Conservation (phyloP, 208 protist species). For the Phytomonas sp. region DNA sequence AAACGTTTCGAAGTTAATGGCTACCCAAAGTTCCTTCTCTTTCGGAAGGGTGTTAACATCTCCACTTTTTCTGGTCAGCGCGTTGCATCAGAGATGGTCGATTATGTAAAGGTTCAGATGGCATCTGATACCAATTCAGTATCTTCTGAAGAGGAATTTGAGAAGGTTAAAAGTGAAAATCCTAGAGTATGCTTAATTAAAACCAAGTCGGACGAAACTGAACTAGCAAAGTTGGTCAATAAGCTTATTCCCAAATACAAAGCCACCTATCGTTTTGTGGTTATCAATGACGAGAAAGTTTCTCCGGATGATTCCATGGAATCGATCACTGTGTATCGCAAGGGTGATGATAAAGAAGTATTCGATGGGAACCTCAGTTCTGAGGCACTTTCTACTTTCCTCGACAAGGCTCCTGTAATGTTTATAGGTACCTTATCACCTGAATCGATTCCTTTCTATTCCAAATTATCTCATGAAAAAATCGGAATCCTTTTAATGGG, state of each 20-base stretch:
- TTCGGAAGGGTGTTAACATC: slow-evolving; percentile 60
- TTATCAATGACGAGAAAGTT: slow-evolving; percentile 46
- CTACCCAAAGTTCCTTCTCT: slow-evolving; percentile 78
- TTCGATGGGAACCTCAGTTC: slow-evolving; percentile 25
- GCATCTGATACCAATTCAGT: slow-evolving; percentile 31
- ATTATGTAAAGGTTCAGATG: slow-evolving; percentile 50
- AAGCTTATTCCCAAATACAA: slow-evolving; percentile 29
- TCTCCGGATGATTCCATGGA: slow-evolving; percentile 39
- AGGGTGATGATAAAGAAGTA: slow-evolving; percentile 31
- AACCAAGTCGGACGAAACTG: slow-evolving; percentile 29
- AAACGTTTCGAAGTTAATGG: slow-evolving; percentile 61
- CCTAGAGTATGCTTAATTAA: slow-evolving; percentile 40
- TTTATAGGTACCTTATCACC: slow-evolving; percentile 31
- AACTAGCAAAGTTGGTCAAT: slow-evolving; percentile 21
- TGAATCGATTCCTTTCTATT: background rate
- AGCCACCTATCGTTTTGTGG: slow-evolving; percentile 40
- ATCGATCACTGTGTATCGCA: slow-evolving; percentile 52
- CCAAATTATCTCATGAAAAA: background rate
- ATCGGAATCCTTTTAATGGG: slow-evolving; percentile 17
- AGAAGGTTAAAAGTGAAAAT: slow-evolving; percentile 49
- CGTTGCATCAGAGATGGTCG: slow-evolving; percentile 38
- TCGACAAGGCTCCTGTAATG: slow-evolving; percentile 32
- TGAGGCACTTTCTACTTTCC: slow-evolving; percentile 46
- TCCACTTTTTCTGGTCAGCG: slow-evolving; percentile 63
- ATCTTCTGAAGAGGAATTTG: slow-evolving; percentile 35